Base-by-base conservation (phyloP, 2,329 filamentous ascomycete genomes). In the Mycocentrospora acerina region DNA sequence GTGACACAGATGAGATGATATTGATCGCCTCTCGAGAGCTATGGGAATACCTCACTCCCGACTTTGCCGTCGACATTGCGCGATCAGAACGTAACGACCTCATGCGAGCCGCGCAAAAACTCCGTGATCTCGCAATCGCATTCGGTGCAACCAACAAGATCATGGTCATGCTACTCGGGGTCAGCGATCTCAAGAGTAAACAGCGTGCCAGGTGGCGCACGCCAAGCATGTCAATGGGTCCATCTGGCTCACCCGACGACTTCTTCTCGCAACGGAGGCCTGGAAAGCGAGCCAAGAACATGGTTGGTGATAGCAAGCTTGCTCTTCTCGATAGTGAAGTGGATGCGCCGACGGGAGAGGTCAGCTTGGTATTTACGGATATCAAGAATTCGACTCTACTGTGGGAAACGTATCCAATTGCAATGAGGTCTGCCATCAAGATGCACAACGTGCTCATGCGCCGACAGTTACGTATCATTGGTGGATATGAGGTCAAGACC, bases 91-190 rank as follows among this genome's bases (percentile, higher is more conserved):
- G 90, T 6, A 80, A 81, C 30, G 91, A 98, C 64, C 76, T 96
- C 29, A 98, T 98, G 93, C 81, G 88, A 37, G 93, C 91, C 12
- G 86, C 93, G 4, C 91, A 97, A 65, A 95, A 95, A 70, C 78
- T 98, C 22, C 83, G 93, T 42, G 93, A 98, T 71, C 75, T 97
- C 37, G 93, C 93, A 28, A 95, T 98, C 62, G 89, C 91, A 1
- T 97, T 96, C 64, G 93, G 93, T 36, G 88, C 91, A 10, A 90
- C 84, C 1, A 86, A 85, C 60, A 98, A 98, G 71, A 88, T 97
- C 48, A 97, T 97, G 90, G 89, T 98, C 29, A 97, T 97, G 91
- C 88, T 98, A 75, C 83, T 98, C 37, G 91, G 90, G 38, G 86
- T 98, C 25, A 85, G 86, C 38, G 90, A 97, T 60, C 73, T 98